Percentiles rank a stretch among this genome's conserved stretches.
Evolutionary conservation across 768 basidiomycete species (phyloP).

Genomic region (Rubroboletus satanas): DNA sequence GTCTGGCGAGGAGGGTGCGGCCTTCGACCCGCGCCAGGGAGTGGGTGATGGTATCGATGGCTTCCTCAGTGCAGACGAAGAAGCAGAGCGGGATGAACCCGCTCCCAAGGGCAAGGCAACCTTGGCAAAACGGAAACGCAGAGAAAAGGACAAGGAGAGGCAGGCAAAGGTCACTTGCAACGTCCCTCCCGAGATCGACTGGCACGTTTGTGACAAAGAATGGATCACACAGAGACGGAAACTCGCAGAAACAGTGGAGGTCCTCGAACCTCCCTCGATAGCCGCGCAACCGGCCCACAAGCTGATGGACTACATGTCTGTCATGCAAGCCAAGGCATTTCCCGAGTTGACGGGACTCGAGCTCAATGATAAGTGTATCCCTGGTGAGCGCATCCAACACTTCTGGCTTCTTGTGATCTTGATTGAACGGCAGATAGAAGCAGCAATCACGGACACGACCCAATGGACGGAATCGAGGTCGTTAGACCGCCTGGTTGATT

Average conservation of each 20-base stretch:
- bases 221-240: constrained; percentile 53
- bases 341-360: constrained; percentile 71
- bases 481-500: constrained; percentile 66
- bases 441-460: constrained; percentile 71
- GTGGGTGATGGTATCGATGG: constrained; percentile 36
- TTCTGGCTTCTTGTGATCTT: constrained; percentile 30
- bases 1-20: constrained; percentile 52
- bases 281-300: constrained; percentile 54
- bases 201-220: constrained; percentile 7
- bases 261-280: constrained; percentile 39
- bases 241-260: constrained; percentile 44
- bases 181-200: constrained; percentile 3
- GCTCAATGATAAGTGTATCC: constrained; percentile 72
- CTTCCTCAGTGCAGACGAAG: constrained; percentile 46
- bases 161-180: constrained; percentile 56
- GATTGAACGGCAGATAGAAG: constrained; percentile 59
- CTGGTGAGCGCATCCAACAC: constrained; percentile 48
- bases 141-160: constrained; percentile 70
- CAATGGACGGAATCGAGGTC: constrained; percentile 68
- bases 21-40: constrained; percentile 25
- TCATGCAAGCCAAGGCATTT: constrained; percentile 67
- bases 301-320: constrained; percentile 60
- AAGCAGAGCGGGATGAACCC: constrained; percentile 34
- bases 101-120: constrained; percentile 17
- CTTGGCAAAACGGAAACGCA: constrained; percentile 62